Evolutionary conservation across 495 filamentous ascomycete species (phyloP), one percentile per base, ranked within the genome.

Genomic region (Podospora anserina): DNA sequence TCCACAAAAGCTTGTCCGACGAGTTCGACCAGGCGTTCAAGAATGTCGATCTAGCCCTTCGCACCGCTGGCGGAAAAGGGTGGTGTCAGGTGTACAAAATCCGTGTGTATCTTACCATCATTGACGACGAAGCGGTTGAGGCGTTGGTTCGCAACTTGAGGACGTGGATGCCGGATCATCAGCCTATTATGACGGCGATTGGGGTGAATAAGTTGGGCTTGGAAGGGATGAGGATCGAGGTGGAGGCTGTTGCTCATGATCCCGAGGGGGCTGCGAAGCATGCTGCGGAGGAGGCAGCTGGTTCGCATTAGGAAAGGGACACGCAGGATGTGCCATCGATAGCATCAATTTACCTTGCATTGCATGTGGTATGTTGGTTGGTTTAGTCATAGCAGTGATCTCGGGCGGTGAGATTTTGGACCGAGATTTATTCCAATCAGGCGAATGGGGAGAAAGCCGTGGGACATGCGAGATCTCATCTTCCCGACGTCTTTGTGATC

Each of bases 171-270:
- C 67, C 67, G 16, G 63, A 66, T 6, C 72, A 74, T 54, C 62
- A 68, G 67, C 70, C 72, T 2, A 23, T 74, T 4, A 28, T 71
- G 68, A 74, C 72, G 19, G 65, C 20, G 0, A 63, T 74, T 23
- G 69, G 66, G 2, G 72, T 74, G 0, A 32, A 55, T 5, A 32
- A 60, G 54, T 19, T 74, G 65, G 72, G 65, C 20, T 61, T 64
- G 60, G 64, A 63, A 19, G 68, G 63, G 18, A 74, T 74, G 70
- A 60, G 67, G 57, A 56, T 74, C 3, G 72, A 74, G 61, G 61
- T 69, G 49, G 70, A 69, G 64, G 67, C 66, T 19, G 64, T 34
- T 4, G 67, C 70, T 30, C 20, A 61, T 28, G 59, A 61, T 28
- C 59, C 59, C 11, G 59, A 61, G 26, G 59, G 59, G 7, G 59